Evolutionary conservation across 164 flowering plant genomes (phyloP).

Genomic region (Vitis cinerea): DNA sequence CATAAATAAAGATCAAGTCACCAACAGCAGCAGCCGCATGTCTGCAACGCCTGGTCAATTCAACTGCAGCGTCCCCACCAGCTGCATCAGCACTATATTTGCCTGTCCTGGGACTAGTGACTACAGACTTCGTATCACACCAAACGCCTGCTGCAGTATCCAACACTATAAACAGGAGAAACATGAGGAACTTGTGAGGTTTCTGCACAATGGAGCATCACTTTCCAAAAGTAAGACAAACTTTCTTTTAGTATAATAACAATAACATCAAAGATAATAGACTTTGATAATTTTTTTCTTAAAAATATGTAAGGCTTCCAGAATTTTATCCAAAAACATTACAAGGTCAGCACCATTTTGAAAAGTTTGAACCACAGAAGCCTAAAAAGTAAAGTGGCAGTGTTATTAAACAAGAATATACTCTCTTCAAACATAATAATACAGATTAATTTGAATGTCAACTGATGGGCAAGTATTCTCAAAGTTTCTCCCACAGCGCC

Average conservation of each 20-base stretch:
- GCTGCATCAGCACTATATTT: constrained; percentile 99
- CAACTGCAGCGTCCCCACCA: constrained; percentile 98
- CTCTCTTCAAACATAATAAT: background rate
- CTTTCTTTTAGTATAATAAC: background rate
- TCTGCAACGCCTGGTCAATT: constrained; percentile 94
- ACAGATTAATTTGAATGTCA: background rate
- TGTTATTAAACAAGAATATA: background rate
- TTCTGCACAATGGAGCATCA: background rate
- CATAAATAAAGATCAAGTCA: constrained; percentile 90
- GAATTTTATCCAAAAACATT: background rate
- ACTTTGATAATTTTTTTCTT: background rate
- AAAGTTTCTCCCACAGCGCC: no score
- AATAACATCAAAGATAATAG: background rate
- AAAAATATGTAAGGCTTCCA: background rate
- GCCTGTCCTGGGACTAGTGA: constrained; percentile 93
- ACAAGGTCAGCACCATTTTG: background rate
- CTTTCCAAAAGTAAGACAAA: background rate
- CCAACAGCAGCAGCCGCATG: constrained; percentile 99
- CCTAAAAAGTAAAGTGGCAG: background rate
- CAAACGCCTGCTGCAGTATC: constrained; percentile 99
- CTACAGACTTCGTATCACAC: constrained; percentile 99
- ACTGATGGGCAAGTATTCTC: background rate
- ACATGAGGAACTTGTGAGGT: background rate
- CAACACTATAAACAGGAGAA: constrained; percentile 59
- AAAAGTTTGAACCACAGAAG: background rate